A percentile compares a stretch with the other conserved stretches of the same genome.
Conservation (phyloP, 257 asterid genomes). For the Solanum commersonii region DNA sequence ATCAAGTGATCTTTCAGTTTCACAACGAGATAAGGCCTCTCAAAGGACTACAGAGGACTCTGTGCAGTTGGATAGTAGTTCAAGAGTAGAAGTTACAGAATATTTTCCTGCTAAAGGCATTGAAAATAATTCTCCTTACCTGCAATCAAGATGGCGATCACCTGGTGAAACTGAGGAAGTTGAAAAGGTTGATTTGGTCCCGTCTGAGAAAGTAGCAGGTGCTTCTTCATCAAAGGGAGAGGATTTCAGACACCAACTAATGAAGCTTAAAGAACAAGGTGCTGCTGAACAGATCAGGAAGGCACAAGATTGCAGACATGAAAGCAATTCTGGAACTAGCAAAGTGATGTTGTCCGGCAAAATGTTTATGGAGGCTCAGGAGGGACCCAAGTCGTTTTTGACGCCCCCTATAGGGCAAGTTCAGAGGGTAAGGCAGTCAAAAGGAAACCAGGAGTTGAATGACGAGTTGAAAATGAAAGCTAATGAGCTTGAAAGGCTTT, state of each 20-base stretch:
- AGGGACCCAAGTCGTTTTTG: conserved; percentile 34
- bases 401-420: conserved; percentile 39
- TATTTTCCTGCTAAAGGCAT: conserved; percentile 28
- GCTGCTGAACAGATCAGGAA: conserved; percentile 33
- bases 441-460: conserved; percentile 79
- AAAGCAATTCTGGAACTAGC: conserved; percentile 21
- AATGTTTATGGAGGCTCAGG: conserved; percentile 32
- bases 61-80: conserved; percentile 20
- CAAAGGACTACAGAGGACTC: conserved; percentile 29
- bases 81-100: conserved; percentile 42
- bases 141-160: conserved; percentile 31
- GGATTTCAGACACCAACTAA: conserved; percentile 37
- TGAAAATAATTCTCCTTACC: conserved; percentile 26
- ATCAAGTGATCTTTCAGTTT: conserved; percentile 17
- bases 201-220: conserved; percentile 17
- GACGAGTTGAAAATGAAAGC: conserved; percentile 85
- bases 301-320: conserved; percentile 26
- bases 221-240: conserved; percentile 27
- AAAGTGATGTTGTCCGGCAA: conserved; percentile 20
- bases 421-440: conserved; percentile 60
- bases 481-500: conserved; percentile 81
- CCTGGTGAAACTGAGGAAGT: conserved; percentile 20
- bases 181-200: conserved; percentile 19
- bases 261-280: conserved; percentile 29
- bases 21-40: conserved; percentile 18